These are phyloP conservation scores for Candida saitoana DNA, from an alignment of 805 yeast genomes.

Conservation along the genomic window DNA sequence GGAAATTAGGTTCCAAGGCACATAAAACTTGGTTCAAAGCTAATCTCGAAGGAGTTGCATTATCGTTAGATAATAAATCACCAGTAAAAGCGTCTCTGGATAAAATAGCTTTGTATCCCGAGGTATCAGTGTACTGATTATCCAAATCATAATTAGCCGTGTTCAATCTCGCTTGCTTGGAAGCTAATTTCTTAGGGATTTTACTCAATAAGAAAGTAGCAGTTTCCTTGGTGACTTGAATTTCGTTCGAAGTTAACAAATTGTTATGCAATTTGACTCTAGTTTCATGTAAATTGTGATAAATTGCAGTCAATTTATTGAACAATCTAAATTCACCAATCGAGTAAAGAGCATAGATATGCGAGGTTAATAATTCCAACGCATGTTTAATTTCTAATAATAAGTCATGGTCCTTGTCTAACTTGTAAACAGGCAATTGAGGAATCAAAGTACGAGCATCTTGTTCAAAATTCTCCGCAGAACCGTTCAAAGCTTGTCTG, in stretches of 20 bases:
- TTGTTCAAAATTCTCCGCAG: not conserved
- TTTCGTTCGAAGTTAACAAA: conserved; percentile 54
- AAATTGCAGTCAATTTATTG: conserved; percentile 50
- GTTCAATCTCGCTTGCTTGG: conserved; percentile 37
- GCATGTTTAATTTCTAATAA: conserved; percentile 53
- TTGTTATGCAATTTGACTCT: conserved; percentile 49
- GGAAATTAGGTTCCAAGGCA: conserved; percentile 72
- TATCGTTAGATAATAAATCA: conserved; percentile 42
- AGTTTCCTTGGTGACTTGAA: conserved; percentile 42
- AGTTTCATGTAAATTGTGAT: conserved; percentile 54
- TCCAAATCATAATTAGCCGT: conserved; percentile 38
- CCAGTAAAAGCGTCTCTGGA: conserved; percentile 62
- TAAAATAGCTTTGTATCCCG: conserved; percentile 65
- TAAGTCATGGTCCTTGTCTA: conserved; percentile 31
- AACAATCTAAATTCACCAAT: conserved; percentile 65
- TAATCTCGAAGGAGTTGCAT: conserved; percentile 51
- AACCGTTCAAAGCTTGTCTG: conserved; percentile 20
- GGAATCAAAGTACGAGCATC: conserved; percentile 32
- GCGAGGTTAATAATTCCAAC: conserved; percentile 54
- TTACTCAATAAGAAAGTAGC: conserved; percentile 52
- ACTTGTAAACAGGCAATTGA: conserved; percentile 49
- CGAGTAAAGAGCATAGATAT: conserved; percentile 66
- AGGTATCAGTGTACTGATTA: conserved; percentile 43
- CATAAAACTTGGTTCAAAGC: conserved; percentile 66
- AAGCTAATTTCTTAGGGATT: conserved; percentile 56